phyloP scores from a whole-genome alignment of 257 asterid species.

The Rehmannia glutinosa region DNA sequence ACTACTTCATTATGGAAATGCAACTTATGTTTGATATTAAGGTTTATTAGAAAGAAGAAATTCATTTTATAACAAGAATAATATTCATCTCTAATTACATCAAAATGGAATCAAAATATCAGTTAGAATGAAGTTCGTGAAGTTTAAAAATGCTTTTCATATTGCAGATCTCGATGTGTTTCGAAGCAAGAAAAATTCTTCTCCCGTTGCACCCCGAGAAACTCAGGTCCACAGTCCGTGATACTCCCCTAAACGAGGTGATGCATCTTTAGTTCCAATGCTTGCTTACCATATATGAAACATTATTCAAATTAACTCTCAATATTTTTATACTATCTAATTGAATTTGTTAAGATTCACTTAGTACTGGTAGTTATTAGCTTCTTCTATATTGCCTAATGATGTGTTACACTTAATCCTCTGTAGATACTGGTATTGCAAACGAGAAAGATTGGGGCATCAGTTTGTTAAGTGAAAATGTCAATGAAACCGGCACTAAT shows the following conservation, averaged over 20 bases:
- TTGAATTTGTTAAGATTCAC: neutral
- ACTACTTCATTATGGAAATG: neutral
- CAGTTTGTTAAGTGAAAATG: conserved; percentile 58
- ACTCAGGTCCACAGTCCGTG: conserved; percentile 92
- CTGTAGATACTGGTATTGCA: conserved; percentile 92
- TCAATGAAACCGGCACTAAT: conserved; percentile 71
- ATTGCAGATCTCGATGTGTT: conserved; percentile 49
- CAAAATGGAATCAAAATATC: neutral
- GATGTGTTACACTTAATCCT: neutral
- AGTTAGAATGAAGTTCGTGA: neutral
- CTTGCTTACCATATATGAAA: neutral
- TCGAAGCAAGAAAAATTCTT: conserved; percentile 71
- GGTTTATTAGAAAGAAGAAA: neutral
- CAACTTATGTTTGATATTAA: neutral
- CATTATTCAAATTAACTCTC: neutral
- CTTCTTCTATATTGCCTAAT: neutral
- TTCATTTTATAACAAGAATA: neutral
- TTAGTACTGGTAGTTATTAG: neutral
- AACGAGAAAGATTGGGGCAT: conserved; percentile 99
- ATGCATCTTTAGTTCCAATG: neutral
- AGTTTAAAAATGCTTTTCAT: neutral
- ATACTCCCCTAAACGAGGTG: conserved; percentile 98
- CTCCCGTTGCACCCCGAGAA: conserved; percentile 64
- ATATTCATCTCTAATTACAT: neutral
- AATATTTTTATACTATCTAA: neutral